These are phyloP conservation scores for Solanum clarkiae DNA, from an alignment of 257 asterid species.

Conservation along the genomic window DNA sequence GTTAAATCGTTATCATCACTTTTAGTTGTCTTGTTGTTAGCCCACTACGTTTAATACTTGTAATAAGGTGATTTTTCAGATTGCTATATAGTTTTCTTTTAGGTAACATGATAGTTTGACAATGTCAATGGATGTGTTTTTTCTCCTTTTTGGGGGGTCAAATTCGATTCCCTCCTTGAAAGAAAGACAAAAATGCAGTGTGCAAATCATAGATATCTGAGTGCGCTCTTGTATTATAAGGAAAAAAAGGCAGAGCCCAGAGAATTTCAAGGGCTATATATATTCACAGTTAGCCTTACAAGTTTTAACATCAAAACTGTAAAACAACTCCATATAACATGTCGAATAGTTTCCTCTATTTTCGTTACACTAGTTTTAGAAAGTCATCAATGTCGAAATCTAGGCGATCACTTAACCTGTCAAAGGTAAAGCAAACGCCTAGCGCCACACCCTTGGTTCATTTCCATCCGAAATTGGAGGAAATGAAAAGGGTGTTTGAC, in stretches of 20 bases:
- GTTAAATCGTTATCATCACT: not conserved
- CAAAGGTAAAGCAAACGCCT: not conserved
- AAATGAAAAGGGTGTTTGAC: slow-evolving; percentile 18
- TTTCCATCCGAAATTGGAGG: slow-evolving; percentile 13
- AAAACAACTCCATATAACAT: not conserved
- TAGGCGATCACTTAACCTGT: not conserved
- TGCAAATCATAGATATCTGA: not conserved
- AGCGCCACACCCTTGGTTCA: not conserved
- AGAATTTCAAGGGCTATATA: not conserved
- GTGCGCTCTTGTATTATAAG: not conserved
- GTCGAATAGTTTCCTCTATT: slow-evolving; percentile 13
- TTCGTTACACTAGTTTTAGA: not conserved
- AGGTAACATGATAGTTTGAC: not conserved
- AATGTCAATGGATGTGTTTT: not conserved
- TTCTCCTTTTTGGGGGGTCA: not conserved
- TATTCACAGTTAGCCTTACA: not conserved
- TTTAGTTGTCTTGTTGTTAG: not conserved
- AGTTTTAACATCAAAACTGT: not conserved
- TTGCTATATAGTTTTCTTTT: not conserved
- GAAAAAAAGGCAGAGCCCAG: not conserved
- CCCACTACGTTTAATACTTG: not conserved
- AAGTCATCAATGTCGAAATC: slow-evolving; percentile 4
- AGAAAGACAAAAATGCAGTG: not conserved
- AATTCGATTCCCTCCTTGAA: not conserved
- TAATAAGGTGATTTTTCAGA: not conserved